Evolutionary conservation across 2,329 filamentous ascomycete species (phyloP).

Genomic region (Massarina eburnea): DNA sequence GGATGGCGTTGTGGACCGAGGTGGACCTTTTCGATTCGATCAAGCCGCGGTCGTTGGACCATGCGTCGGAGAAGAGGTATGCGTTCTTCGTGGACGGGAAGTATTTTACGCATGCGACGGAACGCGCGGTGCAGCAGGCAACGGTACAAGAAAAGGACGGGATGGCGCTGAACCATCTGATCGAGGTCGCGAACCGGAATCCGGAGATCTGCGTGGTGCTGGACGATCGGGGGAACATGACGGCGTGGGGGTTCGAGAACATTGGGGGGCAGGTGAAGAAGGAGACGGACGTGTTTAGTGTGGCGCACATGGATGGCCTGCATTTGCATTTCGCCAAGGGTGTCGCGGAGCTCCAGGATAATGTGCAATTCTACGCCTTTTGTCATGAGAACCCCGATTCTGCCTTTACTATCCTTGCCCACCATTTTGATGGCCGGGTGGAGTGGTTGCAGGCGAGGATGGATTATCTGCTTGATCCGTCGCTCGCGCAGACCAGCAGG

Average conservation of each 20-base stretch:
- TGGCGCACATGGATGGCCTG: constrained; percentile 72
- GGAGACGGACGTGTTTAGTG: constrained; percentile 75
- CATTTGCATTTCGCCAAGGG: constrained; percentile 42
- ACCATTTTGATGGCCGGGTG: constrained; percentile 83
- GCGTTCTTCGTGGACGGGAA: constrained; percentile 81
- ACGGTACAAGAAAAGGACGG: constrained; percentile 63
- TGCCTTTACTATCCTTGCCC: constrained; percentile 71
- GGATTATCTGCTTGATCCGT: constrained; percentile 77
- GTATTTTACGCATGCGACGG: constrained; percentile 76
- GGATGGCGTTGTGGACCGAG: constrained; percentile 76
- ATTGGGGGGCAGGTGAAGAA: constrained; percentile 70
- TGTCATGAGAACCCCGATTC: constrained; percentile 64
- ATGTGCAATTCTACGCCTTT: constrained; percentile 73
- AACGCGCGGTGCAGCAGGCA: constrained; percentile 69
- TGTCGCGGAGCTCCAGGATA: constrained; percentile 46
- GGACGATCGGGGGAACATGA: constrained; percentile 83
- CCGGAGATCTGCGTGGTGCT: constrained; percentile 87
- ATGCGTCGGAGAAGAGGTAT: constrained; percentile 57
- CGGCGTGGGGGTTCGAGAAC: constrained; percentile 89
- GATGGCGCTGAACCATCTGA: constrained; percentile 79
- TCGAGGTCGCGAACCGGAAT: constrained; percentile 79
- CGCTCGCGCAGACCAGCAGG: constrained; percentile 58
- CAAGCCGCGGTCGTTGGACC: constrained; percentile 53
- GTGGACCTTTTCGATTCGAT: constrained; percentile 77
- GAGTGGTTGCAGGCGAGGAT: constrained; percentile 79